Conservation (phyloP, 2,329 filamentous ascomycete genomes). For the Sporothrix humicola region DNA sequence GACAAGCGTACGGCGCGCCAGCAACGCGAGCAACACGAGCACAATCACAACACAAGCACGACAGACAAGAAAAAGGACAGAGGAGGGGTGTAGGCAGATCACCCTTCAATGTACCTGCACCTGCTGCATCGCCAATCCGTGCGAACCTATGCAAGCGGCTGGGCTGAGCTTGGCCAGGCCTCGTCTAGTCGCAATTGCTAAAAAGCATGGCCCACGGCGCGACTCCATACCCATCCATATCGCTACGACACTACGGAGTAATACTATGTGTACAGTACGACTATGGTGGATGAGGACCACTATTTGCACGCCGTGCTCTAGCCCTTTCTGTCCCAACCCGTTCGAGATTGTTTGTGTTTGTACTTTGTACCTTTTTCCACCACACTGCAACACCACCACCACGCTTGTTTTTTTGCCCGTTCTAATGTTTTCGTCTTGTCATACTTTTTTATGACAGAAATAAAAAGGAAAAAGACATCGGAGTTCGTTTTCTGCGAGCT, state of each 20-base stretch:
- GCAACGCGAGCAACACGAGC: slow-evolving; percentile 10
- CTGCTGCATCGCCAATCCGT: slow-evolving; percentile 15
- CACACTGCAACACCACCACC: slow-evolving; percentile 7
- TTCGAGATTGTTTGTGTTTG: slow-evolving; percentile 20
- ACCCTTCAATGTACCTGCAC: background rate
- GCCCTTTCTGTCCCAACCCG: slow-evolving; percentile 13
- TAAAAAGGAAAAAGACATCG: slow-evolving; percentile 19
- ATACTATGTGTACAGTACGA: background rate
- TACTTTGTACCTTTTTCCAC: slow-evolving; percentile 23
- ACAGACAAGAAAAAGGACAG: background rate
- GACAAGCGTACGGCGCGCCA: background rate
- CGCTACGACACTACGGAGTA: slow-evolving; percentile 24
- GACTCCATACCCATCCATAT: slow-evolving; percentile 21
- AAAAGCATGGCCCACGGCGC: slow-evolving; percentile 29
- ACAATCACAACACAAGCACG: slow-evolving; percentile 15
- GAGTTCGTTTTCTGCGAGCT: background rate
- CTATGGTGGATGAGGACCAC: background rate
- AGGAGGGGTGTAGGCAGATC: slow-evolving; percentile 7
- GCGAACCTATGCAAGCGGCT: slow-evolving; percentile 26
- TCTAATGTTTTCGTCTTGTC: slow-evolving; percentile 14
- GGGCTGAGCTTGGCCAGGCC: slow-evolving; percentile 31
- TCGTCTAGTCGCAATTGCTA: slow-evolving; percentile 32
- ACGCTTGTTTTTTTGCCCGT: slow-evolving; percentile 11
- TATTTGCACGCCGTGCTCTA: slow-evolving; percentile 16
- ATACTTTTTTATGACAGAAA: slow-evolving; percentile 1